Percentiles rank a stretch among this genome's conserved stretches.
phyloP scores from a whole-genome alignment of 2,329 filamentous ascomycete species.

The Huntiella moniliformis region DNA sequence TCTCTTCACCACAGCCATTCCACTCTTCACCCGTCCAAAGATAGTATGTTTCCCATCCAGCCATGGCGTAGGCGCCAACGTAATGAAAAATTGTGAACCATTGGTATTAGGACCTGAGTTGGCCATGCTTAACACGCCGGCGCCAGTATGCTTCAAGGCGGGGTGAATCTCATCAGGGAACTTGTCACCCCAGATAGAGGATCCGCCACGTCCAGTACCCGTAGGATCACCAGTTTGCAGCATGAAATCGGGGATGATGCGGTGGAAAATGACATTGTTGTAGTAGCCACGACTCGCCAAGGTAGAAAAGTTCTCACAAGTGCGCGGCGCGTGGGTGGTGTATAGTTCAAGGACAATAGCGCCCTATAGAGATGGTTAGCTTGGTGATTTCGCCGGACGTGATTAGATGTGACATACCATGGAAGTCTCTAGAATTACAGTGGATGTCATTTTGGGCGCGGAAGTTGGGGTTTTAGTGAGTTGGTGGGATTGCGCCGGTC shows the following conservation, averaged over 20 bases:
- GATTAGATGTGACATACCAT: conserved; percentile 41
- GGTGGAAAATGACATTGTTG: conserved; percentile 71
- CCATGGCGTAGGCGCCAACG: conserved; percentile 86
- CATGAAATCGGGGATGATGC: conserved; percentile 94
- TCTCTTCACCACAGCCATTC: conserved; percentile 65
- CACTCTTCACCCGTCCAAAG: conserved; percentile 74
- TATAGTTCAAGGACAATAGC: conserved; percentile 78
- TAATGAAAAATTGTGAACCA: conserved; percentile 91
- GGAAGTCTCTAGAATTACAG: conserved; percentile 65
- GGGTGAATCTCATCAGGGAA: conserved; percentile 82
- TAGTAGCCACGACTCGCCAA: conserved; percentile 76
- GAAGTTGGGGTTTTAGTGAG: no score
- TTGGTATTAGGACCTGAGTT: conserved; percentile 89
- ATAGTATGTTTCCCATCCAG: conserved; percentile 94
- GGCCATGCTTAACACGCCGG: conserved; percentile 89
- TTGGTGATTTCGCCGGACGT: neutral
- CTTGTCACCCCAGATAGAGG: conserved; percentile 78
- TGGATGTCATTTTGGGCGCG: conserved; percentile 44
- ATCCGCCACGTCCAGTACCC: conserved; percentile 75
- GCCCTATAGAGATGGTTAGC: conserved; percentile 35
- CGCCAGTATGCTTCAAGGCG: conserved; percentile 73
- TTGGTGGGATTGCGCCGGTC: no score
- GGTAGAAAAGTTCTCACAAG: conserved; percentile 72
- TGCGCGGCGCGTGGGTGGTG: conserved; percentile 69
- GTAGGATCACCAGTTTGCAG: conserved; percentile 88